Percentiles rank a stretch among this genome's conserved stretches.
Evolutionary conservation across 2,329 filamentous ascomycete genomes (phyloP).

Genomic region (Chrysoporthe cubensis): DNA sequence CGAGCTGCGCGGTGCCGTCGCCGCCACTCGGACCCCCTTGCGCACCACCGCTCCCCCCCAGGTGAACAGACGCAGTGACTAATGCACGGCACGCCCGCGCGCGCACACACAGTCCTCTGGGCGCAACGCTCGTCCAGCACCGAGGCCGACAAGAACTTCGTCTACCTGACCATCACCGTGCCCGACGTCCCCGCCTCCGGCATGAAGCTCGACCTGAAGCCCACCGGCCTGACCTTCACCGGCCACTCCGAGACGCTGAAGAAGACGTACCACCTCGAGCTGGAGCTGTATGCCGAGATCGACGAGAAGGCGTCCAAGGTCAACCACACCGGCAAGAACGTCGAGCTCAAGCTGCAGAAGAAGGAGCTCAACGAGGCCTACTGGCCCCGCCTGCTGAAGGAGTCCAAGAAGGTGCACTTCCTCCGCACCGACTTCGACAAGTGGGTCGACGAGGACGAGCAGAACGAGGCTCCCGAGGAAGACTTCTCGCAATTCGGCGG

Average conservation of each 20-base stretch:
- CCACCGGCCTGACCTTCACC: slow-evolving; percentile 77
- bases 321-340: slow-evolving; percentile 84
- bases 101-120: slow-evolving; percentile 77
- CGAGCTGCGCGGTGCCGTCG: background rate
- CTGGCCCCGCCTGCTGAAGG: slow-evolving; percentile 95
- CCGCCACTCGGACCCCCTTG: background rate
- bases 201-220: slow-evolving; percentile 82
- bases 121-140: slow-evolving; percentile 87
- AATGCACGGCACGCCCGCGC: slow-evolving; percentile 4
- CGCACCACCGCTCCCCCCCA: background rate
- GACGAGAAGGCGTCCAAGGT: slow-evolving; percentile 82
- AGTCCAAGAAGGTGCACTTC: slow-evolving; percentile 87
- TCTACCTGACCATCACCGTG: slow-evolving; percentile 90
- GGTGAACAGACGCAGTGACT: background rate
- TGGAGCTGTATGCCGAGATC: slow-evolving; percentile 91
- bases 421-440: slow-evolving; percentile 99
- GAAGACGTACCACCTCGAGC: slow-evolving; percentile 80
- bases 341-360: slow-evolving; percentile 93
- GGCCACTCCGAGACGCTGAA: slow-evolving; percentile 85
- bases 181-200: slow-evolving; percentile 78
- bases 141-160: slow-evolving; percentile 86
- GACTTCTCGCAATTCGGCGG: slow-evolving; percentile 72
- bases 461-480: slow-evolving; percentile 85
- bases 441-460: slow-evolving; percentile 99
- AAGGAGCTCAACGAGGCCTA: slow-evolving; percentile 93